Evolutionary conservation across 345 rosid genomes (phyloP).

Genomic region (Trapa bicornis): DNA sequence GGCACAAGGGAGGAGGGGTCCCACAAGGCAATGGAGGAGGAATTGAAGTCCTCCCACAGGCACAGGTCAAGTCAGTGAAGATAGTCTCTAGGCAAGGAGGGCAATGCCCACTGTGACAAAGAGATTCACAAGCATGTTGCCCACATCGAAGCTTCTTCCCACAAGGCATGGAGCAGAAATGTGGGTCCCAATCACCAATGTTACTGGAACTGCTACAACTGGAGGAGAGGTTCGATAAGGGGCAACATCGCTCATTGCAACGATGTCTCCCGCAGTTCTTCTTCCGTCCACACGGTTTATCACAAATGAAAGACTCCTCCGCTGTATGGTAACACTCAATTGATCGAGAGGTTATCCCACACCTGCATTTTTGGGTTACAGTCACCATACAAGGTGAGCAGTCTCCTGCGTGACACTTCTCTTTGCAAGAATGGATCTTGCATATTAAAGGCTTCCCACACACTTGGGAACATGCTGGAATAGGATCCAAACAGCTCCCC

Average conservation of each 20-base stretch:
- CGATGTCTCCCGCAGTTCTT: constrained; percentile 90
- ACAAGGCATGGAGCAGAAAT: constrained; percentile 76
- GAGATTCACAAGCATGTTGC: constrained; percentile 74
- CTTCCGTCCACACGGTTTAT: constrained; percentile 74
- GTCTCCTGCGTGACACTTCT: constrained; percentile 73
- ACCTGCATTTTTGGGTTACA: constrained; percentile 67
- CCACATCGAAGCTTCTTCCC: constrained; percentile 89
- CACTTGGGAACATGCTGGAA: constrained; percentile 51
- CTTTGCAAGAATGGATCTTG: constrained; percentile 49
- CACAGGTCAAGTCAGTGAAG: constrained; percentile 80
- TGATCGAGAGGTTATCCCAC: constrained; percentile 60
- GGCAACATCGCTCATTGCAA: constrained; percentile 90
- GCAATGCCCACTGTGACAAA: constrained; percentile 95
- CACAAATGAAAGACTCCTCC: constrained; percentile 49
- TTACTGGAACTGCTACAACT: neutral
- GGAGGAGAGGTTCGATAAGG: constrained; percentile 39
- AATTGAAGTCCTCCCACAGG: constrained; percentile 79
- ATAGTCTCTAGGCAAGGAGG: constrained; percentile 89
- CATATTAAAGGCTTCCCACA: constrained; percentile 74
- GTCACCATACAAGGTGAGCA: constrained; percentile 62
- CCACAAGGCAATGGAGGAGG: constrained; percentile 98
- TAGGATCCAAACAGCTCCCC: constrained; percentile 71
- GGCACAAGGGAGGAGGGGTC: constrained; percentile 79
- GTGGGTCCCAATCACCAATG: constrained; percentile 62
- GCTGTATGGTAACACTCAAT: constrained; percentile 64